Evolutionary conservation across 495 filamentous ascomycete genomes (phyloP).

Genomic region (Thermothielavioides terrestris): DNA sequence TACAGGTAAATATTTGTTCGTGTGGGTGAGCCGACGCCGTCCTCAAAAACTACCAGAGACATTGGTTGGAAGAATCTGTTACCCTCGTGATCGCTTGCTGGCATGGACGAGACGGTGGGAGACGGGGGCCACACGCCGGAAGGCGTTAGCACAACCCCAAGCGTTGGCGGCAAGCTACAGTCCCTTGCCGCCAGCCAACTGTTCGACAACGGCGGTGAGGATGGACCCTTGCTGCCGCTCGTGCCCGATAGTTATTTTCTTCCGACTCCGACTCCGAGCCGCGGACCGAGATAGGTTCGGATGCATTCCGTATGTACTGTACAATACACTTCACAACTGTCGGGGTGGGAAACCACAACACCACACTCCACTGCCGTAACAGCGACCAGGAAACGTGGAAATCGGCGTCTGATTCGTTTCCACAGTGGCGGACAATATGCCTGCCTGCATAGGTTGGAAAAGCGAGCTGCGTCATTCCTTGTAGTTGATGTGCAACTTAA

Average conservation of each 20-base stretch:
- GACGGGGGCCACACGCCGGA: slow-evolving; percentile 5
- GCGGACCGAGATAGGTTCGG: neutral
- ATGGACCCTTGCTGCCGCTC: neutral
- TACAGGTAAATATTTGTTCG: too few species aligned
- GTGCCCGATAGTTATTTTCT: neutral
- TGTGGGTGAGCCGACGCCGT: neutral
- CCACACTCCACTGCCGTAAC: too few species aligned
- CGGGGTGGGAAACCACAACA: too few species aligned
- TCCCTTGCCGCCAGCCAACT: slow-evolving; percentile 1
- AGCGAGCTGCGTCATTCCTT: too few species aligned
- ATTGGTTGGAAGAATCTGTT: neutral
- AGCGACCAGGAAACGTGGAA: too few species aligned
- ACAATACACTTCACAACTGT: too few species aligned
- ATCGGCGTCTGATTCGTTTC: slow-evolving; percentile 5
- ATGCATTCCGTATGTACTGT: too few species aligned
- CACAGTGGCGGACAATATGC: slow-evolving; percentile 6
- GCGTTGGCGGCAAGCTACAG: neutral
- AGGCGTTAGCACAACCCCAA: neutral
- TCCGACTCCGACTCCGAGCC: neutral
- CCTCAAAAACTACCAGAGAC: neutral
- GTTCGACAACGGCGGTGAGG: slow-evolving; percentile 7
- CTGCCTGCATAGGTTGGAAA: neutral
- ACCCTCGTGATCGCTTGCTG: slow-evolving; percentile 8
- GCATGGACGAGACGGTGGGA: slow-evolving; percentile 9
- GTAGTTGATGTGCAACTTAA: too few species aligned